Conservation (phyloP, 2,329 filamentous ascomycete genomes). For the Ophiostoma sp. region DNA sequence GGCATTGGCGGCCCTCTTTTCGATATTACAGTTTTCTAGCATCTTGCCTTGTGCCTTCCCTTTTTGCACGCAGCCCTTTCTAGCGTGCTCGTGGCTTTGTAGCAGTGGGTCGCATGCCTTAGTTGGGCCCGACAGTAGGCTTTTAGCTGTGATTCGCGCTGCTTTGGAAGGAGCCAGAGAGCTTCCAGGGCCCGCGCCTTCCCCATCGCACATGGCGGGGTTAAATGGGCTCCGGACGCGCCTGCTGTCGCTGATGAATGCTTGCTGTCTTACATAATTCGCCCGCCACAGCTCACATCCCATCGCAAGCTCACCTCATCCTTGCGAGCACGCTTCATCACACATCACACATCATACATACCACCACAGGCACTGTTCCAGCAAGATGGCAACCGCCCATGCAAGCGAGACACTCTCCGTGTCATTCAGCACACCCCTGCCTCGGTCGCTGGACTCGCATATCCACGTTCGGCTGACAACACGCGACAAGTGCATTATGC, state of each 20-base stretch:
- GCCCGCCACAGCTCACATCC: no score
- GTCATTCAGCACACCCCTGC: constrained; percentile 56
- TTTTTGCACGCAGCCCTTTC: constrained; percentile 2
- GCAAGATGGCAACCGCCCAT: neutral
- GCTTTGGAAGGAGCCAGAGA: no score
- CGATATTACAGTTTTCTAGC: neutral
- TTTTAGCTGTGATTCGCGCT: neutral
- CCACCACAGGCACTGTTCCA: neutral
- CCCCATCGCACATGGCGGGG: neutral
- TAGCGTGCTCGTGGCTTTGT: neutral
- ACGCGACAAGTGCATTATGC: constrained; percentile 51
- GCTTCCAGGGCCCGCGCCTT: no score
- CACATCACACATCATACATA: neutral
- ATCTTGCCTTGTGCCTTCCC: neutral
- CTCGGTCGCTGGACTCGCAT: constrained; percentile 54
- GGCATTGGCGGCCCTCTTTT: neutral
- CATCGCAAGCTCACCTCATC: neutral
- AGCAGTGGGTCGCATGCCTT: neutral
- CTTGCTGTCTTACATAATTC: constrained; percentile 10
- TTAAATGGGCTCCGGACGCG: neutral
- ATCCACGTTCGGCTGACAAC: constrained; percentile 57
- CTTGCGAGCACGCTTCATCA: neutral
- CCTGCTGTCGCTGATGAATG: neutral
- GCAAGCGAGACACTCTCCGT: constrained; percentile 26
- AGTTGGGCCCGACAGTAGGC: neutral